These are phyloP conservation scores for Alloteropsis angusta DNA, from an alignment of 202 grass and related monocot species.

Conservation along the genomic window DNA sequence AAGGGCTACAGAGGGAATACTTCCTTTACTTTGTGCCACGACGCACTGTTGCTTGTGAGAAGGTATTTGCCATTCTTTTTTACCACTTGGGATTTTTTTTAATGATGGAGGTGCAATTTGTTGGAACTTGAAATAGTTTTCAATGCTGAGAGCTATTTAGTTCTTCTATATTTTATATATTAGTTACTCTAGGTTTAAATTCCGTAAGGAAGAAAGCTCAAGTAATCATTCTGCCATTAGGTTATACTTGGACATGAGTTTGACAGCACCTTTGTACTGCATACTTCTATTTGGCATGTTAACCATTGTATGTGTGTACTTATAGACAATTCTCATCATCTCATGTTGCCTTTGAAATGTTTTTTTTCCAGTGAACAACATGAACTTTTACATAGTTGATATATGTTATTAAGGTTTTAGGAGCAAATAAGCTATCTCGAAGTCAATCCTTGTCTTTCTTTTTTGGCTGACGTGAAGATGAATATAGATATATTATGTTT, in stretches of 20 bases:
- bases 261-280: not conserved
- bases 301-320: not conserved
- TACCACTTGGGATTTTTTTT: not conserved
- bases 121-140: not conserved
- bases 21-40: constrained; percentile 81
- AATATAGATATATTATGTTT: not conserved
- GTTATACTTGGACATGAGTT: not conserved
- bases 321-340: not conserved
- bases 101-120: not conserved
- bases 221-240: not conserved
- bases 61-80: constrained; percentile 45
- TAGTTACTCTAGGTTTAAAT: not conserved
- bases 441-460: not conserved
- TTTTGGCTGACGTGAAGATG: not conserved
- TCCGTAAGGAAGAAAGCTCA: not conserved
- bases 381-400: not conserved
- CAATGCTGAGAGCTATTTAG: not conserved
- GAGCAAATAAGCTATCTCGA: not conserved
- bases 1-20: constrained; percentile 83
- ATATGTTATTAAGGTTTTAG: not conserved
- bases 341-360: not conserved
- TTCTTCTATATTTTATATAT: not conserved
- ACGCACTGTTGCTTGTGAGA: constrained; percentile 79
- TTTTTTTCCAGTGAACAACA: not conserved
- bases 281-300: not conserved